These are phyloP conservation scores for Lantana camara DNA, from an alignment of 257 asterid genomes.

Conservation along the genomic window DNA sequence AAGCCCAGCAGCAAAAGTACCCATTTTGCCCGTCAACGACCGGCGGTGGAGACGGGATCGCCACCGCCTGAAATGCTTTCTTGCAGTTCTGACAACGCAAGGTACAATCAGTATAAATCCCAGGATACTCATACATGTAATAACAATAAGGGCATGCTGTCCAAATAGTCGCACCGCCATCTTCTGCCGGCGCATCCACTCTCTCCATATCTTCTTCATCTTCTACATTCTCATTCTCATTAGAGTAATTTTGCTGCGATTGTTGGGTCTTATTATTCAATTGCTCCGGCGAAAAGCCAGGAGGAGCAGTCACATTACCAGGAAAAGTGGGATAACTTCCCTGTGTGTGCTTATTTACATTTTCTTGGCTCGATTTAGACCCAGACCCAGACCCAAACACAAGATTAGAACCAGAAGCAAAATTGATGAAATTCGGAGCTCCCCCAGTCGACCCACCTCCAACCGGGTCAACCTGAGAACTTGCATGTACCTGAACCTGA, in stretches of 20 bases:
- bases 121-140: slow-evolving; percentile 81
- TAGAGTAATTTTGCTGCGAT: slow-evolving; percentile 26
- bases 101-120: slow-evolving; percentile 62
- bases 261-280: slow-evolving; percentile 22
- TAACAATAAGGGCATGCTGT: slow-evolving; percentile 92
- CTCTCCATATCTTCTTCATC: slow-evolving; percentile 29
- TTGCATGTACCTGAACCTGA: slow-evolving; percentile 40
- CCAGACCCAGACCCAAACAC: slow-evolving; percentile 44
- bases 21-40: slow-evolving; percentile 64
- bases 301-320: slow-evolving; percentile 35
- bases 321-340: slow-evolving; percentile 32
- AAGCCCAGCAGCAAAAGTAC: slow-evolving; percentile 89
- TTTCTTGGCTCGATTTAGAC: slow-evolving; percentile 33
- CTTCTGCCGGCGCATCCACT: slow-evolving; percentile 29
- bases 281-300: slow-evolving; percentile 31
- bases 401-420: slow-evolving; percentile 38
- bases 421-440: slow-evolving; percentile 42
- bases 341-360: slow-evolving; percentile 31
- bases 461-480: slow-evolving; percentile 34
- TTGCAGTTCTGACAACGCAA: slow-evolving; percentile 78
- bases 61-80: slow-evolving; percentile 81
- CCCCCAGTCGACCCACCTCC: slow-evolving; percentile 41
- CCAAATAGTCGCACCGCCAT: slow-evolving; percentile 53
- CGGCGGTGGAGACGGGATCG: slow-evolving; percentile 74
- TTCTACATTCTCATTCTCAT: slow-evolving; percentile 33